phyloP scores from a whole-genome alignment of 164 flowering plant species.

The Kalanchoe fedtschenkoi region DNA sequence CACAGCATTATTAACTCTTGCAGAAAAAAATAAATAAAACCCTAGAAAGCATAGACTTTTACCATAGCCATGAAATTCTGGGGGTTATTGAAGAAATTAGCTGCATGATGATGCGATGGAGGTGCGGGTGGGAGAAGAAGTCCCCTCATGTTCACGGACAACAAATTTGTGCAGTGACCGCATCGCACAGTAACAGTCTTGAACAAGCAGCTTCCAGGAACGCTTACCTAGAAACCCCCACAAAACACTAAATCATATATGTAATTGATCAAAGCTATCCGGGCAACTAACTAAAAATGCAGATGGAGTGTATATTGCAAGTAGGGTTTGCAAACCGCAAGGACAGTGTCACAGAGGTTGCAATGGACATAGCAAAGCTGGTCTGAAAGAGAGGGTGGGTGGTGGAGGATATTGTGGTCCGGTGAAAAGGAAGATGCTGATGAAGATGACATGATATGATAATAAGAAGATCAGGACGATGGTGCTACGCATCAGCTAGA shows the following conservation, averaged over 20 bases:
- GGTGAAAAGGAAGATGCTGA: constrained; percentile 59
- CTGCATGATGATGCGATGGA: constrained; percentile 3
- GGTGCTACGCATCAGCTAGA: background rate
- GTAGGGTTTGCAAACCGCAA: constrained; percentile 44
- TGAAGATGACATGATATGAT: constrained; percentile 48
- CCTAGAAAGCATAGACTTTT: background rate
- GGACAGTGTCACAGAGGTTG: constrained; percentile 83
- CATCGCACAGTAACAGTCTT: constrained; percentile 95
- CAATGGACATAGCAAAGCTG: constrained; percentile 94
- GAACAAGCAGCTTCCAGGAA: constrained; percentile 79
- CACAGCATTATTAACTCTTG: background rate
- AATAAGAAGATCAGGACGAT: background rate
- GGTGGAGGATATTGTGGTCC: constrained; percentile 48
- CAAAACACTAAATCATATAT: background rate
- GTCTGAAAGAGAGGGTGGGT: constrained; percentile 53
- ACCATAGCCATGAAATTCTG: background rate
- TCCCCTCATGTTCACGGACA: constrained; percentile 81
- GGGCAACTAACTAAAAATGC: no score
- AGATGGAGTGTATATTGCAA: no score
- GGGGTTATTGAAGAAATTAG: background rate
- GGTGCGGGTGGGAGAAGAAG: constrained; percentile 50
- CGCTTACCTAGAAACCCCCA: constrained; percentile 59
- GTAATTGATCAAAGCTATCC: background rate
- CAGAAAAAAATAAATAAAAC: background rate
- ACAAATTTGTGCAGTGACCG: constrained; percentile 88